Evolutionary conservation across 1,284 basidiomycete species (phyloP), one percentile per base, ranked within the genome.

Genomic region (Mycena sp.): DNA sequence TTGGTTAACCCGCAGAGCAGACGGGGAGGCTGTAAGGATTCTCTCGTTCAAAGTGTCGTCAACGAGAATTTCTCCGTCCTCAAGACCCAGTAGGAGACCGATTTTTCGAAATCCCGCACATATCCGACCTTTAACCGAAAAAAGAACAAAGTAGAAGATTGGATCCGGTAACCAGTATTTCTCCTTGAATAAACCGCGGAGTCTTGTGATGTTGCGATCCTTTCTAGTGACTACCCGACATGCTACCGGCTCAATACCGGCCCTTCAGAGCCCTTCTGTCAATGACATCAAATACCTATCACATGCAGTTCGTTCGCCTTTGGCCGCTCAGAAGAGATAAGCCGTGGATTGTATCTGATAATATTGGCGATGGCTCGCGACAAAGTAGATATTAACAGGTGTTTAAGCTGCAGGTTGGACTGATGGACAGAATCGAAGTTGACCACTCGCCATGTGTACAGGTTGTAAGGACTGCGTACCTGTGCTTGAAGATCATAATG

Each of bases 81-180:
- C 29, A 21, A n/a, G 30, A 37, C 12, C 46, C 30, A 29, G 46
- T 51, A 28, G 41, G 37, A 41, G 48, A 14, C 25, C 6, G 44
- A 23, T 14, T 54, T 54, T 56, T 61, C n/a, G 14, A 35, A 14
- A 7, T 35, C 32, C 32, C 14, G 32, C 32, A 35, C 49, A 41
- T 52, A 14, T 64, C 62, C 62, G 62, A 64, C 57, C 46, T 59
- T 64, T 51, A 28, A 35, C 62, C 62, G 62, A 26, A 23, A 58
- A 35, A 53, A 45, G 35, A 41, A 32, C 10, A 45, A 4, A 43
- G 11, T 7, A 29, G 40, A 50, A 16, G n/a, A 12, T 55, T 44
- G 23, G 32, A 29, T 51, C 53, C 40, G 19, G 54, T 49, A 38
- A 50, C 52, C 53, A 35, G 12, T 38, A 55, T 57, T 62, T 62